Evolutionary conservation across 2,329 filamentous ascomycete genomes (phyloP), one percentile per base, ranked within the genome.

Genomic region (Geosmithia morbida): DNA sequence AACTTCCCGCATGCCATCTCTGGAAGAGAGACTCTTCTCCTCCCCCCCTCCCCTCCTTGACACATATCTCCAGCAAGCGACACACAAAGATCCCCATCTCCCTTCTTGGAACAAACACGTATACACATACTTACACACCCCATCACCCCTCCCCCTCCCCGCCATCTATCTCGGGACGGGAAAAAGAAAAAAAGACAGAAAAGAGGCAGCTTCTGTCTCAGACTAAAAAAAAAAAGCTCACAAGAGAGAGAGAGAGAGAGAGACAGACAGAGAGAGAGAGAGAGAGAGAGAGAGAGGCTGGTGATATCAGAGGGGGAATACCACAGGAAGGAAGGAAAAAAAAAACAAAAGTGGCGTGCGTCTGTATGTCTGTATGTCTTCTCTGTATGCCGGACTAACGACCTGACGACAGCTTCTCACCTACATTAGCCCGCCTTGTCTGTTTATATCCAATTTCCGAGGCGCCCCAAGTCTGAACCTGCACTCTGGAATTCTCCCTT

Each of bases 1-100:
- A 30, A 44, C 17, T 4, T 44, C 20, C 20, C 26, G 41, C 17
- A 22, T 42, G 41, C 41, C 46, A 46, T 18, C 33, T 26, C 39
- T 17, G 44, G 29, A 14, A 26, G 22, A 26, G 22, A 26, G 22
- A 26, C 22, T 26, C 22, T 5, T 8, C 8, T 8, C 22, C 4
- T 8, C 22, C 22, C 8, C 22, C 4, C 22, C 22, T 26, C 8
- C 8, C 8, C 22, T 26, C 18, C 26, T 39, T 45, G 14, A 17
- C 16, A 45, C 30, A 45, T 19, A 19, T 45, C 29, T 20, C 44
- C 44, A 45, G 44, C 41, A 46, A 41, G 29, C 20, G 33, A n/a
- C 22, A 8, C 43, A n/a, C 19, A n/a, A 22, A 44, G 19, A n/a
- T 30, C 43, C 43, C 33, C 33, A 13, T 37, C 33, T 7, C 13